These are phyloP conservation scores for Diatrype stigma DNA, from an alignment of 2,329 filamentous ascomycete species.

Conservation along the genomic window DNA sequence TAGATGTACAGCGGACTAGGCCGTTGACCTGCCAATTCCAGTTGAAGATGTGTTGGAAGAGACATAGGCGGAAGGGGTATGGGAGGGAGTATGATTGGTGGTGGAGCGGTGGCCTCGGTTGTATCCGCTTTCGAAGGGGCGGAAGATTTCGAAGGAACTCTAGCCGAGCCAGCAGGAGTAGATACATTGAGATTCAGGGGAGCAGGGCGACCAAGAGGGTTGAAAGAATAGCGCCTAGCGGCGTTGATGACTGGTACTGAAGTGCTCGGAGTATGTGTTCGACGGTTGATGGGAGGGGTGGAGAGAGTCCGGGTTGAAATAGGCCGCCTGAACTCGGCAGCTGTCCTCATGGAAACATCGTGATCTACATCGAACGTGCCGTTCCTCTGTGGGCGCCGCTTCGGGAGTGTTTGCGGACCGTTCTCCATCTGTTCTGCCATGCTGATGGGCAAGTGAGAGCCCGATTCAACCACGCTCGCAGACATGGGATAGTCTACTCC, in stretches of 20 bases:
- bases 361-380: neutral
- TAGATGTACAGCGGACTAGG: slow-evolving; percentile 65
- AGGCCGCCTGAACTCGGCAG: slow-evolving; percentile 29
- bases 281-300: slow-evolving; percentile 46
- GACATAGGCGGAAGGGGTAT: slow-evolving; percentile 65
- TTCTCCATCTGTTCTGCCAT: slow-evolving; percentile 30
- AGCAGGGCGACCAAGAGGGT: slow-evolving; percentile 38
- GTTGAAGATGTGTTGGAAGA: slow-evolving; percentile 59
- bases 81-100: slow-evolving; percentile 48
- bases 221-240: slow-evolving; percentile 47
- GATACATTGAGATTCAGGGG: slow-evolving; percentile 40
- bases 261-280: slow-evolving; percentile 26
- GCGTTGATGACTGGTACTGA: slow-evolving; percentile 27
- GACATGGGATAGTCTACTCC: slow-evolving; percentile 32
- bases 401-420: slow-evolving; percentile 10
- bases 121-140: slow-evolving; percentile 17
- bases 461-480: slow-evolving; percentile 32
- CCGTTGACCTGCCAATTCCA: slow-evolving; percentile 58
- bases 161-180: slow-evolving; percentile 6
- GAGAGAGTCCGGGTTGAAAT: slow-evolving; percentile 43
- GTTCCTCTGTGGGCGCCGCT: slow-evolving; percentile 20
- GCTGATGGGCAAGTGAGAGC: slow-evolving; percentile 25
- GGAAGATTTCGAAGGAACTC: slow-evolving; percentile 4
- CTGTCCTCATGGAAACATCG: slow-evolving; percentile 12
- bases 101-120: slow-evolving; percentile 26